phyloP scores from a whole-genome alignment of 768 basidiomycete species.

The Boletus eberwhitei region DNA sequence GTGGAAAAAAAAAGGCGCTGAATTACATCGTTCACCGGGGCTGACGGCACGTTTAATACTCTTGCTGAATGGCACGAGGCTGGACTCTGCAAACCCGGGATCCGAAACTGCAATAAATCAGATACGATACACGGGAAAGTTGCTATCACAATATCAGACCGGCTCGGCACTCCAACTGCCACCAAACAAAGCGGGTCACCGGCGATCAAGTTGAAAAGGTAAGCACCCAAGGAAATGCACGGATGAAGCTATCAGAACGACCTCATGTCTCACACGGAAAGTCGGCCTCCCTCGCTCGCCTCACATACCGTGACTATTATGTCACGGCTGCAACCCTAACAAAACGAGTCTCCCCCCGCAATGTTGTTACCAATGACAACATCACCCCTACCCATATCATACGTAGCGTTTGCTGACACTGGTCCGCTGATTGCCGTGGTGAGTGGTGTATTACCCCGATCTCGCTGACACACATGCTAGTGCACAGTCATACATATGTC shows the following conservation, averaged over 20 bases:
- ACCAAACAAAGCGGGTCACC: background rate
- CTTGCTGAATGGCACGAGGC: background rate
- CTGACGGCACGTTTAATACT: conserved; percentile 10
- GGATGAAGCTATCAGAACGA: background rate
- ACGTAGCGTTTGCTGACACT: background rate
- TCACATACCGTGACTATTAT: no score
- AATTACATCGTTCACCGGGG: background rate
- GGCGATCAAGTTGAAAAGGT: conserved; percentile 5
- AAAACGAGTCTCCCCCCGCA: no score
- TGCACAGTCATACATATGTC: background rate
- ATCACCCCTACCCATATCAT: background rate
- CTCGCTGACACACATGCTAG: background rate
- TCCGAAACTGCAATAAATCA: conserved; percentile 12
- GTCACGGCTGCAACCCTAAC: no score
- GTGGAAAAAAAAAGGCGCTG: conserved; percentile 1
- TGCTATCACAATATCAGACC: background rate
- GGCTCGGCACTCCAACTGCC: background rate
- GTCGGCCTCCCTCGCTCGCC: background rate
- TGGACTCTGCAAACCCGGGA: background rate
- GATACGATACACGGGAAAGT: background rate
- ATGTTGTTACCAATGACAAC: conserved; percentile 14
- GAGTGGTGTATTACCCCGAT: conserved; percentile 1
- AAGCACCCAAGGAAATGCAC: background rate
- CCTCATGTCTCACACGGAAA: background rate
- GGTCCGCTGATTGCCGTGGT: conserved; percentile 14